Conservation (phyloP, 768 basidiomycete species). For the Termitomyces sp. region DNA sequence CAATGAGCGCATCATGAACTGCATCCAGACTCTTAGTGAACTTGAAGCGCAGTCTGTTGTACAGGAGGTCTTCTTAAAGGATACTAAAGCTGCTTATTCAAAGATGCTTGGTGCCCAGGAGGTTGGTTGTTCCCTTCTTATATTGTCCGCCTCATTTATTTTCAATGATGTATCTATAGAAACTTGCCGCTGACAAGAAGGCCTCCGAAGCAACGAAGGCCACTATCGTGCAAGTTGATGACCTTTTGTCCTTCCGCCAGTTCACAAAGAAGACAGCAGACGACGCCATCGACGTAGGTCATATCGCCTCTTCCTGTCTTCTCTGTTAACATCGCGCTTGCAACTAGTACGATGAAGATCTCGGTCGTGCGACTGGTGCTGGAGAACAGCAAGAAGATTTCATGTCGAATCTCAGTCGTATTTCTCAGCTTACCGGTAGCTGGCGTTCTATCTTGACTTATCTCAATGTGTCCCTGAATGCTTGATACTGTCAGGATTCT, state of each 20-base stretch:
- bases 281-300: conserved; percentile 67
- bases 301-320: background rate
- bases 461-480: background rate
- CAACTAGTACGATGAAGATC: conserved; percentile 78
- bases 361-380: conserved; percentile 84
- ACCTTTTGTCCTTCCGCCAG: conserved; percentile 87
- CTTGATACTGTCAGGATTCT: conserved; percentile 60
- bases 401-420: conserved; percentile 87
- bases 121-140: conserved; percentile 34
- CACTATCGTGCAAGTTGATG: conserved; percentile 85
- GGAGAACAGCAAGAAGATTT: conserved; percentile 86
- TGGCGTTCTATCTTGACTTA: background rate
- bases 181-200: conserved; percentile 88
- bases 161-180: conserved; percentile 34
- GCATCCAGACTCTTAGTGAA: conserved; percentile 89
- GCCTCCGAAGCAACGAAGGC: conserved; percentile 67
- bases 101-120: conserved; percentile 97
- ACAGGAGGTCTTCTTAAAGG: conserved; percentile 71
- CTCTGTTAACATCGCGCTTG: conserved; percentile 2
- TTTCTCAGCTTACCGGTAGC: conserved; percentile 89
- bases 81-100: conserved; percentile 87
- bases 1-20: conserved; percentile 92
- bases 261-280: conserved; percentile 89
- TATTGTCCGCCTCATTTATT: background rate
- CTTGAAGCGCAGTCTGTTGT: conserved; percentile 53